Evolutionary conservation across 1,284 basidiomycete species (phyloP), one percentile per base, ranked within the genome.

Genomic region (Ganoderma lucidum): DNA sequence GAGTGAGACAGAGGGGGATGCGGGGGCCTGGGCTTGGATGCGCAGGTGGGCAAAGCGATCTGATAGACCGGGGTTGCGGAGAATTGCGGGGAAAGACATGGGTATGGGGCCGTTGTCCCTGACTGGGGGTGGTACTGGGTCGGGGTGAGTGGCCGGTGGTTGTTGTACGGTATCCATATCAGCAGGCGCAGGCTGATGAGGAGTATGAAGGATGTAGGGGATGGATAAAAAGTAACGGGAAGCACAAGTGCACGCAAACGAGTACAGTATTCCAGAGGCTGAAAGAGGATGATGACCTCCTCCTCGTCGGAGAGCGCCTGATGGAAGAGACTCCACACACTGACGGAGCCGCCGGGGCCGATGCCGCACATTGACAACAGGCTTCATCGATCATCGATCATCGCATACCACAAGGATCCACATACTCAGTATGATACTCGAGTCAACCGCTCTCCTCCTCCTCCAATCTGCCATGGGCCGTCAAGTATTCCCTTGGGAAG

Each of bases 61-160:
- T 30, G 81, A 75, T 2, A 91, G 78, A 15, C 83, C 86, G 5
- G 88, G 81, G 74, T 89, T 88, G 66, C 89, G 87, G 35, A 93
- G 82, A 70, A 92, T 81, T 2, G 91, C 85, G 1, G 91, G 92
- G 77, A 93, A 93, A 0, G 92, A 92, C 71, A 93, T 83, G 2
- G 85, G 84, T 0, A 89, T 69, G n/a, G 86, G 84, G 12, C 73
- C 81, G 37, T 48, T 64, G 30, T 70, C 68, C 51, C 30, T 69
- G 59, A 35, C 32, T 32, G 53, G 30, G 30, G 30, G 10, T 35
- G 14, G 2, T 19, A 23, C 32, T 35, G 30, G 30, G 30, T 30
- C 53, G 30, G 30, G 53, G 53, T 28, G 17, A 12, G 53, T 4
- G 53, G 6, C 15, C 15, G 30, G 30, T 19, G 14, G 1, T 56